Evolutionary conservation across 208 protist genomes (phyloP).

Genomic region (Acanthamoeba quina): DNA sequence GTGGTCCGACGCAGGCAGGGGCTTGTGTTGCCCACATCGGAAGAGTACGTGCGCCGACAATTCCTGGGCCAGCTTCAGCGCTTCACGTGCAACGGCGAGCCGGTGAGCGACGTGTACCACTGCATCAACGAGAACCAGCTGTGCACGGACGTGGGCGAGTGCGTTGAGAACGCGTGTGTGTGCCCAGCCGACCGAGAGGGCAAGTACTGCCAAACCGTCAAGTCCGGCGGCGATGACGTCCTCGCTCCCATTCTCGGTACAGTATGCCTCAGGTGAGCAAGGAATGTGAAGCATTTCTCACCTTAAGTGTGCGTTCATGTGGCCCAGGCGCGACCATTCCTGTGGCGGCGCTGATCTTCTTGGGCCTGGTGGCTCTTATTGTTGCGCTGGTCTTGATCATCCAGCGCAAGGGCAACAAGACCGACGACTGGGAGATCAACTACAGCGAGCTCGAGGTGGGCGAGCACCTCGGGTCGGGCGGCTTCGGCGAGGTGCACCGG

Average conservation of each 20-base stretch:
- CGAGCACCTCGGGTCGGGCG: slow-evolving; percentile 2
- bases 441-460: slow-evolving; percentile 51
- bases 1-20: background rate
- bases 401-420: background rate
- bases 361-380: background rate
- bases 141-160: slow-evolving; percentile 19
- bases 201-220: slow-evolving; percentile 5
- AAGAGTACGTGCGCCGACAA: background rate
- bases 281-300: background rate
- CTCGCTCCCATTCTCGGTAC: background rate
- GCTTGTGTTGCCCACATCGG: background rate
- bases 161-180: background rate
- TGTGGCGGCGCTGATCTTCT: background rate
- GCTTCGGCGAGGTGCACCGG: slow-evolving; percentile 53
- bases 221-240: background rate
- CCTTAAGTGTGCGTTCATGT: too few relatives aligned
- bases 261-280: background rate
- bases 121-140: slow-evolving; percentile 29
- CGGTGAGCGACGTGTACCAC: slow-evolving; percentile 39
- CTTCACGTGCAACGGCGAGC: slow-evolving; percentile 31
- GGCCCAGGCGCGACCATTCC: background rate
- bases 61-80: background rate
- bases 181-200: background rate
- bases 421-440: slow-evolving; percentile 71
- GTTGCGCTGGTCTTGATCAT: background rate